These are phyloP conservation scores for Mycena rebaudengoi DNA, from an alignment of 768 basidiomycete genomes.

Conservation along the genomic window DNA sequence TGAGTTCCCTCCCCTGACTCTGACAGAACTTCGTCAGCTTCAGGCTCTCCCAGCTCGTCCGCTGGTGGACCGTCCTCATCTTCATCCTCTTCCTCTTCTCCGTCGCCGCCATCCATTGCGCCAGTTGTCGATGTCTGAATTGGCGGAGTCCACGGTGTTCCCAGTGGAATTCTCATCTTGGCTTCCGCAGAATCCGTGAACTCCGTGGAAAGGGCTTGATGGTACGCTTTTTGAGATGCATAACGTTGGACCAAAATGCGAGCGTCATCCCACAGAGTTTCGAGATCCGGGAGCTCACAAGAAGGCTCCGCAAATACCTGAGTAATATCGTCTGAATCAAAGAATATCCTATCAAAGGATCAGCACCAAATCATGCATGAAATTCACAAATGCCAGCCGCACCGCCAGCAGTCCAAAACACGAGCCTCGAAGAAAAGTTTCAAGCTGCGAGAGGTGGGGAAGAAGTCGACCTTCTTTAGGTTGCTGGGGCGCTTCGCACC, in stretches of 20 bases:
- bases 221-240: neutral
- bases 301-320: neutral
- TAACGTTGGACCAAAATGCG: neutral
- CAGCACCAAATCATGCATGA: neutral
- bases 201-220: neutral
- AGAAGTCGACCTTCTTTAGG: constrained; percentile 31
- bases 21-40: neutral
- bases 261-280: neutral
- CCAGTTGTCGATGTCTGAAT: neutral
- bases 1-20: neutral
- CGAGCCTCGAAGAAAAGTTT: constrained; percentile 28
- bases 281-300: neutral
- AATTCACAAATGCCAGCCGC: neutral
- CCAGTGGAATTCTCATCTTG: neutral
- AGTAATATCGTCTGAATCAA: neutral
- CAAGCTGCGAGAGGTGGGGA: constrained; percentile 30
- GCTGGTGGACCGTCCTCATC: neutral
- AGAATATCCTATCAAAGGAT: neutral
- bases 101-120: neutral
- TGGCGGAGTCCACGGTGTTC: neutral
- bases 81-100: neutral
- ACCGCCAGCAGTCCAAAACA: constrained; percentile 11
- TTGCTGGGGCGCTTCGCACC: constrained; percentile 26
- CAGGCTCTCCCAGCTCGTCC: neutral
- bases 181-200: neutral